phyloP scores from a whole-genome alignment of 176 grass and related monocot species.

The Puya raimondii region DNA sequence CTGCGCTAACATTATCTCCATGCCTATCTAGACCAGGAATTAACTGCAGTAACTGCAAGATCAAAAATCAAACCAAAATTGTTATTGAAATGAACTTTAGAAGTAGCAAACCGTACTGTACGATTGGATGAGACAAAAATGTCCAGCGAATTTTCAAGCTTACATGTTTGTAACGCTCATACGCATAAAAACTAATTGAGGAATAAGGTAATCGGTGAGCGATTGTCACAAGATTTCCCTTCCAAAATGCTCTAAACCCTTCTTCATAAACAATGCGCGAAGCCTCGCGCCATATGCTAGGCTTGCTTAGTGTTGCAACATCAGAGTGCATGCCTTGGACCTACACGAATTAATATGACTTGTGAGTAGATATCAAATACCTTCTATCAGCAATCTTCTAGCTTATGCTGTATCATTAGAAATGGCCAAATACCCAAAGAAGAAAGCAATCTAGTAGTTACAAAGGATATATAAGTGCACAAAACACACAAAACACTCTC shows the following conservation, averaged over 20 bases:
- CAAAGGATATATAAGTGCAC: no score
- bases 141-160: slow-evolving; percentile 1
- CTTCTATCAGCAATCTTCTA: background rate
- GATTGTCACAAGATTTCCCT: slow-evolving; percentile 94
- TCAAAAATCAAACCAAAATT: slow-evolving; percentile 21
- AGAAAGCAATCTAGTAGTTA: background rate
- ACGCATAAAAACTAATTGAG: slow-evolving; percentile 81
- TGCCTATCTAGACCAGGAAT: slow-evolving; percentile 59
- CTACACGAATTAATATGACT: slow-evolving; percentile 29
- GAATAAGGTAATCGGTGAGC: slow-evolving; percentile 89
- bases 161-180: slow-evolving; percentile 82
- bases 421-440: background rate
- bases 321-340: slow-evolving; percentile 95
- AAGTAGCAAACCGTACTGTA: background rate
- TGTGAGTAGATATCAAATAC: background rate
- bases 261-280: slow-evolving; percentile 86
- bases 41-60: slow-evolving; percentile 55
- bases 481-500: no score
- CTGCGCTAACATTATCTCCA: slow-evolving; percentile 41
- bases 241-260: slow-evolving; percentile 87
- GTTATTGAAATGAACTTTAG: background rate
- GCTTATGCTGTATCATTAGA: background rate
- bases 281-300: slow-evolving; percentile 67
- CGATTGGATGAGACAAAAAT: background rate
- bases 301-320: slow-evolving; percentile 51